Conservation (phyloP, 2,329 filamentous ascomycete species). For the Aspergillus japonicus region DNA sequence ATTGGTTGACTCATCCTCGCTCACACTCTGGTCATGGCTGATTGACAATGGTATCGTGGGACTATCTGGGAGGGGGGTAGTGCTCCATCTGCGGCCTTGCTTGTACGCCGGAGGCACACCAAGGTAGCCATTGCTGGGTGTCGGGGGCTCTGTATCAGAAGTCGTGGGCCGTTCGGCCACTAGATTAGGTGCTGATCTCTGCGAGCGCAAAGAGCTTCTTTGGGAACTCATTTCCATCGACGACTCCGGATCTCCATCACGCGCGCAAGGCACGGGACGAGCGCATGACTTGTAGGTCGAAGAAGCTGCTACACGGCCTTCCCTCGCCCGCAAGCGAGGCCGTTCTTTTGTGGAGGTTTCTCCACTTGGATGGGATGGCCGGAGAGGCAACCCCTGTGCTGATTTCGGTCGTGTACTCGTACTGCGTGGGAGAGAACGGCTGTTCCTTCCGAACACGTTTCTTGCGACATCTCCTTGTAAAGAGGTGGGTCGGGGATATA, state of each 20-base stretch:
- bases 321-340: slow-evolving; percentile 10
- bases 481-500: slow-evolving; percentile 35
- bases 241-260: slow-evolving; percentile 1
- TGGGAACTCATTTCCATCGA: background rate
- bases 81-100: slow-evolving; percentile 32
- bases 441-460: slow-evolving; percentile 32
- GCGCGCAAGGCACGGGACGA: slow-evolving; percentile 1
- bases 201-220: slow-evolving; percentile 23
- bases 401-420: slow-evolving; percentile 20
- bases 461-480: slow-evolving; percentile 45
- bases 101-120: slow-evolving; percentile 34
- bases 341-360: background rate
- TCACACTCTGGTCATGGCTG: slow-evolving; percentile 4
- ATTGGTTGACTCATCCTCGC: background rate
- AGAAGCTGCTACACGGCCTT: slow-evolving; percentile 4
- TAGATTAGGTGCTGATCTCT: slow-evolving; percentile 35
- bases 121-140: slow-evolving; percentile 24
- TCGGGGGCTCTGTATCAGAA: slow-evolving; percentile 12
- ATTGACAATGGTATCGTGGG: slow-evolving; percentile 32
- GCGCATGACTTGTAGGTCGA: slow-evolving; percentile 14
- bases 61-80: slow-evolving; percentile 35
- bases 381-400: slow-evolving; percentile 8
- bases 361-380: background rate
- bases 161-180: slow-evolving; percentile 18
- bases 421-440: slow-evolving; percentile 22